Percentiles rank a stretch among this genome's conserved stretches.
Evolutionary conservation across 306 rosid species (phyloP).

Genomic region (Cicer bijugum): DNA sequence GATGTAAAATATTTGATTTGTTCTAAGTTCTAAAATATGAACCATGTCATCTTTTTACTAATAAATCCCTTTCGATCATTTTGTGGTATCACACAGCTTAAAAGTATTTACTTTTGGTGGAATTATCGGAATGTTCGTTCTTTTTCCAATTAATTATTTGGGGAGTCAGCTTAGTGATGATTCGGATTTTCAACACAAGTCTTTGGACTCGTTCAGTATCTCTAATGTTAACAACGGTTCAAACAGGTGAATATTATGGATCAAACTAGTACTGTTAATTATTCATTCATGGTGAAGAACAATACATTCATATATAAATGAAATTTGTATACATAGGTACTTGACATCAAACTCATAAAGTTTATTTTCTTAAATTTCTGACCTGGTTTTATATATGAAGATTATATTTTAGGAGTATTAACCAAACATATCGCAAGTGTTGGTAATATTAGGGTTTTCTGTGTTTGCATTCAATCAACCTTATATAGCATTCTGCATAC

Average conservation of each 20-base stretch:
- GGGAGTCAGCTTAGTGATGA: slow-evolving; percentile 70
- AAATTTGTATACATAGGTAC: slow-evolving; percentile 8
- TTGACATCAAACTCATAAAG: slow-evolving; percentile 6
- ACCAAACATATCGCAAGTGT: not conserved
- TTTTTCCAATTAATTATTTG: slow-evolving; percentile 73
- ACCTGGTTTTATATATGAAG: slow-evolving; percentile 19
- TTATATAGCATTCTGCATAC: not conserved
- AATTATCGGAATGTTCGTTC: slow-evolving; percentile 64
- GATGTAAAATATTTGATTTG: slow-evolving; percentile 19
- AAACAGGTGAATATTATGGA: slow-evolving; percentile 62
- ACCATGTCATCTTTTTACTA: not conserved
- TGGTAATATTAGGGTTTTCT: not conserved
- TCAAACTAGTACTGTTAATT: slow-evolving; percentile 29
- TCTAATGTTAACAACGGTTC: slow-evolving; percentile 80
- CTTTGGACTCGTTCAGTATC: slow-evolving; percentile 83
- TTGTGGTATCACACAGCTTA: slow-evolving; percentile 56
- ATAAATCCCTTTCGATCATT: not conserved
- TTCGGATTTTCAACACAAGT: slow-evolving; percentile 62
- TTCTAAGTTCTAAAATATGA: slow-evolving; percentile 30
- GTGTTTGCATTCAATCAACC: not conserved
- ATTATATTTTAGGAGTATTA: not conserved
- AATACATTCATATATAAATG: not conserved
- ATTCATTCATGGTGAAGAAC: slow-evolving; percentile 32
- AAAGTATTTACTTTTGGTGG: slow-evolving; percentile 67
- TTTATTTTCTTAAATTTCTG: slow-evolving; percentile 21